Percentiles rank a stretch among this genome's conserved stretches.
These are phyloP conservation scores for Ilyonectria robusta DNA, from an alignment of 2,329 filamentous ascomycete genomes.

Conservation along the genomic window DNA sequence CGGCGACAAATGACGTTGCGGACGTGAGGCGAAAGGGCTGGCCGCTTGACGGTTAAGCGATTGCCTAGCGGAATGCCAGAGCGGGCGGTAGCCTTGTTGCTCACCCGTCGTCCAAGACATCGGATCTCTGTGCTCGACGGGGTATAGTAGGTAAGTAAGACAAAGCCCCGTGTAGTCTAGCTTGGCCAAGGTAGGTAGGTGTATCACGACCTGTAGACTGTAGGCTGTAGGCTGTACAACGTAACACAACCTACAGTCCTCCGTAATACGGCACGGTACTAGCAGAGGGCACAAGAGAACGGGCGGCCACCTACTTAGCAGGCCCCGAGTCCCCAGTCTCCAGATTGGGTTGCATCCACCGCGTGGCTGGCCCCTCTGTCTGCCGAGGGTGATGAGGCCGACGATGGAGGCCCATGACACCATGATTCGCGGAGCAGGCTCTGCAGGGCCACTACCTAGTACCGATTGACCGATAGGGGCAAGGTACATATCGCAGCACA, in stretches of 20 bases:
- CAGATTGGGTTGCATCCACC: constrained; percentile 20
- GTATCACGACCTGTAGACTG: background rate
- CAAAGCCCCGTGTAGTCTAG: background rate
- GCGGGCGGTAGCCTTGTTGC: background rate
- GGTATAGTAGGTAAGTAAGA: background rate
- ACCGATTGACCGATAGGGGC: background rate
- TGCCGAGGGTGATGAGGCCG: constrained; percentile 11
- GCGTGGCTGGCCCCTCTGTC: constrained; percentile 8
- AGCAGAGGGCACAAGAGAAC: background rate
- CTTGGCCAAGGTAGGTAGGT: background rate
- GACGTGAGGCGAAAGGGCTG: background rate
- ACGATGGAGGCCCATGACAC: constrained; percentile 11
- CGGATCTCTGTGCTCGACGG: background rate
- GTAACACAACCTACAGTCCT: background rate
- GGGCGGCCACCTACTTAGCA: background rate
- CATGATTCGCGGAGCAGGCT: constrained; percentile 16
- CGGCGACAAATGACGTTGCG: background rate
- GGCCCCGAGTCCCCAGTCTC: background rate
- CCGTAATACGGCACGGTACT: background rate
- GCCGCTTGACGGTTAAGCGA: background rate
- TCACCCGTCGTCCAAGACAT: background rate
- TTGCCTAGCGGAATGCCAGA: background rate
- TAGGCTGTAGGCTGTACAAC: background rate
- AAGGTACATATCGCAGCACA: background rate
- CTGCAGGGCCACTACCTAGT: background rate